Percentiles rank a stretch among this genome's conserved stretches.
Conservation (phyloP, 2,329 filamentous ascomycete species). For the Apiospora saccharicola region DNA sequence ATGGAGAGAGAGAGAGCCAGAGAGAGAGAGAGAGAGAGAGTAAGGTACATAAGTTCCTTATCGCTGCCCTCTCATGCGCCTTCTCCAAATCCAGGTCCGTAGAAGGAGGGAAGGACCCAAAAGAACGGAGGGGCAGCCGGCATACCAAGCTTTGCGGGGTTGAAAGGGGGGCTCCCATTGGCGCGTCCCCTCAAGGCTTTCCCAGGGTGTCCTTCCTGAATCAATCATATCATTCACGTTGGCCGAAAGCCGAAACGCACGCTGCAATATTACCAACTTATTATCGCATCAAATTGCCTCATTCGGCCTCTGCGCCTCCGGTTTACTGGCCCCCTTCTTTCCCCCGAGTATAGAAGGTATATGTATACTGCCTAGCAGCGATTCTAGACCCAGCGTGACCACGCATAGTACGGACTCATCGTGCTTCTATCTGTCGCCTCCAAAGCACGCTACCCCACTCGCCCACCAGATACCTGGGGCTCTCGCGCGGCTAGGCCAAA, state of each 20-base stretch:
- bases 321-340: background rate
- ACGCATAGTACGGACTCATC: conserved; percentile 8
- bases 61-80: background rate
- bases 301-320: background rate
- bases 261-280: conserved; percentile 16
- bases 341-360: background rate
- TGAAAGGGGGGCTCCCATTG: background rate
- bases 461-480: conserved; percentile 10
- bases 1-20: background rate
- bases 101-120: background rate
- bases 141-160: conserved; percentile 22
- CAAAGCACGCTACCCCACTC: conserved; percentile 17
- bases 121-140: conserved; percentile 11
- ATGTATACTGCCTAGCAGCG: background rate
- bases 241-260: background rate
- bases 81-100: conserved; percentile 21
- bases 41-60: background rate
- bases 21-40: too few species aligned
- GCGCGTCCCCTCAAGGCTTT: background rate
- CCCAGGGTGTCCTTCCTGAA: background rate
- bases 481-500: background rate
- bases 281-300: conserved; percentile 15
- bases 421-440: conserved; percentile 5
- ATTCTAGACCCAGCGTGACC: conserved; percentile 16
- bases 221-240: background rate